These are phyloP conservation scores for Leptodontidium sp. DNA, from an alignment of 2,329 filamentous ascomycete species.

Conservation along the genomic window DNA sequence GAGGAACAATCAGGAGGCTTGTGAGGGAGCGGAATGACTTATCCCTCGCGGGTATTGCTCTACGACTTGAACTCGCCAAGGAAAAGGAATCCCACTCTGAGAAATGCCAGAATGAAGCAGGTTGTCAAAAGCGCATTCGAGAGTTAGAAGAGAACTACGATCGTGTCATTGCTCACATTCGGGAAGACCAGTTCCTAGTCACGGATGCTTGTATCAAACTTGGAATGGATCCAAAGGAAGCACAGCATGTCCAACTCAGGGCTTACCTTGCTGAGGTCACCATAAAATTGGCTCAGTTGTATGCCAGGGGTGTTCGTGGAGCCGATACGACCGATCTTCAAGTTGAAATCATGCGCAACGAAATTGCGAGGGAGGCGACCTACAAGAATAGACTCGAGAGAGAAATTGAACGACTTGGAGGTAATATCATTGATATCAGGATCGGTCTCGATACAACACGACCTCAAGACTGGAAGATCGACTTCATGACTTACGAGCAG, in stretches of 20 bases:
- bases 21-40: constrained; percentile 10
- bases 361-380: neutral
- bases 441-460: constrained; percentile 21
- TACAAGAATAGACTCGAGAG: constrained; percentile 24
- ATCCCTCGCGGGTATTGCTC: neutral
- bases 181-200: constrained; percentile 19
- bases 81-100: constrained; percentile 21
- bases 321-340: constrained; percentile 11
- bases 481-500: constrained; percentile 24
- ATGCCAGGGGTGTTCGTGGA: constrained; percentile 17
- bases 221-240: constrained; percentile 11
- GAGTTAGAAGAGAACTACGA: constrained; percentile 15
- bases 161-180: neutral
- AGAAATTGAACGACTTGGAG: constrained; percentile 23
- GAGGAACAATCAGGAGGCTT: constrained; percentile 4
- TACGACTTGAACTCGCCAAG: constrained; percentile 22
- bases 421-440: constrained; percentile 21
- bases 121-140: constrained; percentile 24
- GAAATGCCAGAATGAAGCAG: constrained; percentile 22
- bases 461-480: constrained; percentile 14
- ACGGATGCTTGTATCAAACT: constrained; percentile 16
- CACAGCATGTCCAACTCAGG: constrained; percentile 11
- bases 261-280: constrained; percentile 16
- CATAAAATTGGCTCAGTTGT: neutral
- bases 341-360: constrained; percentile 9